These are phyloP conservation scores for Xylaria sp. DNA, from an alignment of 2,329 filamentous ascomycete genomes.

Conservation along the genomic window DNA sequence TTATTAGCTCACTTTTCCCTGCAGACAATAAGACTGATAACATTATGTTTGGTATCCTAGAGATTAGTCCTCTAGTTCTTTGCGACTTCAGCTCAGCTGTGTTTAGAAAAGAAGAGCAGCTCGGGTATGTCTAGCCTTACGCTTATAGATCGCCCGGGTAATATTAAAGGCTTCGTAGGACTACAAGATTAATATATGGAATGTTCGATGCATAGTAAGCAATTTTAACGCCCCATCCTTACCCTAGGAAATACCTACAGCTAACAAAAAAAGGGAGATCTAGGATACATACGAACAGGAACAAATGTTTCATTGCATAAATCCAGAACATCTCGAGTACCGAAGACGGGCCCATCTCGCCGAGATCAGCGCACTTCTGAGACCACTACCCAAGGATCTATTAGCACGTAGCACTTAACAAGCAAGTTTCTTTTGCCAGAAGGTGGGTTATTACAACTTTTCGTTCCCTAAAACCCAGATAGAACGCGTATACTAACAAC, in stretches of 20 bases:
- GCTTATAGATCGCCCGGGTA: neutral
- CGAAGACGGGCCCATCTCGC: conserved; percentile 1
- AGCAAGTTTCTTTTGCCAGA: neutral
- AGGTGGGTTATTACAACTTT: neutral
- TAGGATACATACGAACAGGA: neutral
- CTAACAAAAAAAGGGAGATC: neutral
- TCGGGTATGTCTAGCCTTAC: neutral
- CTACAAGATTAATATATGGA: conserved; percentile 5
- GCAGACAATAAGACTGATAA: neutral
- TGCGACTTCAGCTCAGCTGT: conserved; percentile 3
- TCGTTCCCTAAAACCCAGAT: too few relatives aligned
- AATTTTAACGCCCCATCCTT: neutral
- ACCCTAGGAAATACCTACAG: neutral
- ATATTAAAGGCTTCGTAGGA: neutral
- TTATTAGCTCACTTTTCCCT: neutral
- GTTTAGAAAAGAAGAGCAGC: neutral
- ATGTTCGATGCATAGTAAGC: neutral
- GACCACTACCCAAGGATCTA: neutral
- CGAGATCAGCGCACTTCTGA: conserved; percentile 1
- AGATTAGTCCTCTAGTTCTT: neutral
- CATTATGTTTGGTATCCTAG: neutral
- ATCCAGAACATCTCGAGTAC: neutral
- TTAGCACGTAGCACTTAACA: neutral
- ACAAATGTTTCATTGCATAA: neutral
- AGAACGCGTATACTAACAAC: too few relatives aligned